Base-by-base conservation (phyloP, 1,284 basidiomycete genomes). In the Cystobasidiaceae sp. region DNA sequence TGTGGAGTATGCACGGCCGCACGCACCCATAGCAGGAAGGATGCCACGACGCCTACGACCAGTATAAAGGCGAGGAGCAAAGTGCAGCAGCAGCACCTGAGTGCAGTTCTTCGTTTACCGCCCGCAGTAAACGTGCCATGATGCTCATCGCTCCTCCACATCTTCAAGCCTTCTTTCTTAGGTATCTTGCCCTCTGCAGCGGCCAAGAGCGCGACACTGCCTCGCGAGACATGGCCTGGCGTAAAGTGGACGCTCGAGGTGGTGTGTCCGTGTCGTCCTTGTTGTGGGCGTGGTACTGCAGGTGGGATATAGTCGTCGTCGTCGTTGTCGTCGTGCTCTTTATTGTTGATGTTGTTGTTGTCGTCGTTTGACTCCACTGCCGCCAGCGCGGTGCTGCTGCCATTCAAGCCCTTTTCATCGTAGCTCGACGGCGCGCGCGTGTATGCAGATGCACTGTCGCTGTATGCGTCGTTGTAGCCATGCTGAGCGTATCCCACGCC, bases 171-270 rank as follows among this genome's bases (percentile, higher is more conserved):
- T 43, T 71, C 74, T 55, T 75, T 75, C 59, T 74, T 74, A 2
- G 74, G 74, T 46, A 75, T 75, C 59, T 72, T 69, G 2, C 74
- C 74, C 48, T 74, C 74, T 4, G 74, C 74, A 28, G 74, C 74
- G 68, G 58, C 58, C 28, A 33, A 44, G 2, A 60, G 30, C 7
- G 67, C 67, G 5, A 68, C 61, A 3, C 39, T 48, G n/a, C 67
- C 67, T 45, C 67, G 21, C 7, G 65, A 41, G 4, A 55, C 25
- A 39, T 64, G 61, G 17, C 61, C 61, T 30, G 60, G 60, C 23
- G n/a, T n/a, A 13, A 46, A 63, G 43, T 56, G 55, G 37, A 3
- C n/a, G 17, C 30, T 39, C 7, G 51, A 15, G n/a, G 30, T 33
- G 15, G 23, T 23, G n/a, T n/a, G n/a, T n/a, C n/a, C n/a, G n/a